These are phyloP conservation scores for Coemansia brasiliensis DNA, from an alignment of 192 early-diverging fungal genomes.

Conservation along the genomic window DNA sequence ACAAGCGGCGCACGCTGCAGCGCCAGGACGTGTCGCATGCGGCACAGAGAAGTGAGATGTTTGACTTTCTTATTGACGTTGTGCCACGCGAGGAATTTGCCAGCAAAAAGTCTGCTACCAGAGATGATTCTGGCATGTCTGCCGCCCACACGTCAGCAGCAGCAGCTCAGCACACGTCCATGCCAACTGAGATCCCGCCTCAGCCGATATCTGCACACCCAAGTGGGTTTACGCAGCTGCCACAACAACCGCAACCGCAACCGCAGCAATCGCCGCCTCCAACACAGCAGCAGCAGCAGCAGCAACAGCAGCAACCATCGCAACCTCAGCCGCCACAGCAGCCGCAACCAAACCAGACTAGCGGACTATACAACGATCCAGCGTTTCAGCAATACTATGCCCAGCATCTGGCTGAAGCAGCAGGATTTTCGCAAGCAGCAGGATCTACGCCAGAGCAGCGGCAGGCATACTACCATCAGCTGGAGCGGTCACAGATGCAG, in stretches of 20 bases:
- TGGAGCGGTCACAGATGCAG: conserved; percentile 51
- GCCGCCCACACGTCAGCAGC: neutral
- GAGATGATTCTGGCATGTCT: neutral
- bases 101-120: conserved; percentile 22
- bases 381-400: conserved; percentile 53
- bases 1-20: conserved; percentile 94
- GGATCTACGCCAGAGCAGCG: conserved; percentile 44
- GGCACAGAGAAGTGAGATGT: conserved; percentile 87
- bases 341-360: conserved; percentile 10
- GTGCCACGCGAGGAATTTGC: conserved; percentile 86
- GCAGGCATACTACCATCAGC: conserved; percentile 52
- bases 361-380: conserved; percentile 27
- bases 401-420: conserved; percentile 44
- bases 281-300: conserved; percentile 8
- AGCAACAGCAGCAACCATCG: conserved; percentile 5
- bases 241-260: conserved; percentile 3
- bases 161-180: neutral
- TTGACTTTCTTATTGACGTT: conserved; percentile 97
- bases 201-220: conserved; percentile 6
- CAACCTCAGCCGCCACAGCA: conserved; percentile 16
- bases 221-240: conserved; percentile 3
- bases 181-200: neutral
- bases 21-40: conserved; percentile 87
- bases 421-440: conserved; percentile 34
- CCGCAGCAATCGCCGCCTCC: neutral